Conservation (phyloP, 148 eudicot genomes). For the Rhododendron griersonianum region DNA sequence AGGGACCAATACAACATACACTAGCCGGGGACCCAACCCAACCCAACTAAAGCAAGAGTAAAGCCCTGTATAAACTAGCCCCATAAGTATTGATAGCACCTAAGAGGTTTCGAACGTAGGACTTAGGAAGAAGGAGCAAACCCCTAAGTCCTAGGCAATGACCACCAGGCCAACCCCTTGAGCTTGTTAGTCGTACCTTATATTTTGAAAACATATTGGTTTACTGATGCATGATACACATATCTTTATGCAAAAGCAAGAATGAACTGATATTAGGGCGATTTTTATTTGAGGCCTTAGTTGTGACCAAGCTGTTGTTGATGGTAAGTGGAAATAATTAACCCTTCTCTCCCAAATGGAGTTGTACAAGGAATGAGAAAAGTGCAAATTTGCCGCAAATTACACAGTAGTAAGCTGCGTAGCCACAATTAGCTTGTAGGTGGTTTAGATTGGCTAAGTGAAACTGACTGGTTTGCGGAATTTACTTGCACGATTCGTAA, state of each 20-base stretch:
- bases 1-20: background rate
- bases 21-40: too few relatives aligned
- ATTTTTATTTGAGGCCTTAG: background rate
- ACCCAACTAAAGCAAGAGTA: background rate
- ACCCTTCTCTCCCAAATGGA: background rate
- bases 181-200: background rate
- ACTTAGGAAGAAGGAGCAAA: background rate
- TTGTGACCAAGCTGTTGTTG: background rate
- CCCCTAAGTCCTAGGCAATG: background rate
- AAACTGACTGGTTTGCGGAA: background rate
- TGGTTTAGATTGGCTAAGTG: background rate
- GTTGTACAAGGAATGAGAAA: background rate
- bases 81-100: background rate
- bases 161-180: background rate
- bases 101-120: background rate
- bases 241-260: background rate
- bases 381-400: background rate
- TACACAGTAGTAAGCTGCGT: background rate
- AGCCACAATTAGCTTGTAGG: background rate
- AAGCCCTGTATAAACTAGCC: background rate
- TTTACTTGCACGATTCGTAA: background rate
- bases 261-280: background rate
- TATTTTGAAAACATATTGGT: background rate
- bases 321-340: background rate
- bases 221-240: background rate